A percentile compares a stretch with the other conserved stretches of the same genome.
Conservation (phyloP, 129 eudicot genomes). For the Centrapalus pauciflorus region DNA sequence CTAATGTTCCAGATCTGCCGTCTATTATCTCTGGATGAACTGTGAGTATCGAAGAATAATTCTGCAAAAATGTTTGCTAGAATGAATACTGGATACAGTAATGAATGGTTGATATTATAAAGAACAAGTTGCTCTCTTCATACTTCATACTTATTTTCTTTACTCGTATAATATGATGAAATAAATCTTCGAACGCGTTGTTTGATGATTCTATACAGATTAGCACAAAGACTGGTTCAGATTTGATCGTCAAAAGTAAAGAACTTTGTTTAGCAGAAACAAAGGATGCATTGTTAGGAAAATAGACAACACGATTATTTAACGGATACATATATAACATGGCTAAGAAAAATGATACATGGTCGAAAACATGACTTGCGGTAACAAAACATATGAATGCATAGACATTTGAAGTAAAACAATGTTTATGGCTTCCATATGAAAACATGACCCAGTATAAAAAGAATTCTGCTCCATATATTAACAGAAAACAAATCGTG, state of each 20-base stretch:
- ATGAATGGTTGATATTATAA: not conserved
- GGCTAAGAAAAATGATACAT: not conserved
- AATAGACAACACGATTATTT: not conserved
- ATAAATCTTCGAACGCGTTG: not conserved
- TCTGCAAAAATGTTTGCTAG: constrained; percentile 27
- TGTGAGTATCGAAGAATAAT: constrained; percentile 58
- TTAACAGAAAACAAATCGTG: not conserved
- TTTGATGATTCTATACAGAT: not conserved
- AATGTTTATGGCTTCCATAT: not conserved
- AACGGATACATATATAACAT: not conserved
- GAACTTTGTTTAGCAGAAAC: not conserved
- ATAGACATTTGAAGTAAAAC: not conserved
- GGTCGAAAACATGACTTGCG: not conserved
- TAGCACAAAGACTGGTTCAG: not conserved
- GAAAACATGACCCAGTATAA: not conserved
- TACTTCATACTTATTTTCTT: no score
- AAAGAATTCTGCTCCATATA: not conserved
- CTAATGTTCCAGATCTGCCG: constrained; percentile 56
- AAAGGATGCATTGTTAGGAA: not conserved
- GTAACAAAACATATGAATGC: not conserved
- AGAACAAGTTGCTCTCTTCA: no score
- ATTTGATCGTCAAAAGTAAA: not conserved
- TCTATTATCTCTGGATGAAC: constrained; percentile 58
- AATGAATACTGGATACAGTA: not conserved
- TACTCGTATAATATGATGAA: not conserved